Base-by-base conservation (phyloP, 495 filamentous ascomycete genomes). In the Penicillium samsonianum region DNA sequence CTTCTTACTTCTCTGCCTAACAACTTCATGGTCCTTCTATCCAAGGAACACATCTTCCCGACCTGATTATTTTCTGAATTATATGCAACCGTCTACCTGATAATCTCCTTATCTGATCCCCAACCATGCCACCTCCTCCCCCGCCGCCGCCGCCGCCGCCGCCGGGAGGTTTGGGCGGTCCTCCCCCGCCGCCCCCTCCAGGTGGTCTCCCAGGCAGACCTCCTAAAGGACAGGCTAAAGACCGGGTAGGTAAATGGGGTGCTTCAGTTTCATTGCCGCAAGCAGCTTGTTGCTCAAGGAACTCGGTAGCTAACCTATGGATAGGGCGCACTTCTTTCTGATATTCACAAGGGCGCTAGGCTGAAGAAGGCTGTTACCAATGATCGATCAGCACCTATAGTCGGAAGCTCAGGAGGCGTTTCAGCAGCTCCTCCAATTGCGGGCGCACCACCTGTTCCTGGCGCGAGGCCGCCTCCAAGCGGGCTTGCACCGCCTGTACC, bases 341-440 rank as follows among this genome's bases (percentile, higher is more conserved):
- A 97, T 75, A 98, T 98, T 60, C 76, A 79, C 48, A 96, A 96
- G 78, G 94, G 95, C 38, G 78, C 79, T 58, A 72, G 55, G 38
- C 78, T 98, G 42, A 96, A 89, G 78, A 96, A 96, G 75, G 75
- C 91, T 11, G 89, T 92, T 26, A 95, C 91, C 56, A 97, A 98
- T 72, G 94, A 98, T 76, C 85, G 94, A 73, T 97, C 92, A 40
- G 92, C 91, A 16, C 94, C 94, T 2, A 58, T 80, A 52, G 71
- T 97, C 48, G 82, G 78, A 42, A 68, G 64, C 17, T 78, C 82
- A 58, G 83, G 81, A 52, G 80, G 78, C 12, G 81, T 78, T 20
- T 78, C 77, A 40, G 72, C 80, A 23, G 85, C 83, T 51, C 80
- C 87, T 55, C 73, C 84, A 14, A 67, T 89, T 45, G 83, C 79